Evolutionary conservation across 768 basidiomycete species (phyloP), one percentile per base, ranked within the genome.

Genomic region (Calocybe indica): DNA sequence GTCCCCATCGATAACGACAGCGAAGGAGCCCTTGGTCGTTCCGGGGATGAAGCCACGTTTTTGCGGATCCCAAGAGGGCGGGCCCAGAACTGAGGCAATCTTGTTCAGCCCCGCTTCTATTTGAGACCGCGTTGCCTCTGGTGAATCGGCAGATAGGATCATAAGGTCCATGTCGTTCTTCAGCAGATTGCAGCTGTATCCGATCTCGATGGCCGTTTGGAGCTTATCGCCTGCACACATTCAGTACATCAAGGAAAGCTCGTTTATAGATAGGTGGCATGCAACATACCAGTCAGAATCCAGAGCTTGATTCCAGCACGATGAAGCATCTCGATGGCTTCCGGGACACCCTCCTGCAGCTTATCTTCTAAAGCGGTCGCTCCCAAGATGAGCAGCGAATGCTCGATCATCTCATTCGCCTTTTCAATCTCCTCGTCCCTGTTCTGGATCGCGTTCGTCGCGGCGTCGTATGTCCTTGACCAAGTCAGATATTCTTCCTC

Each of bases 141-240:
- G 68, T 0, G 80, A 76, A 46, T 90, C 88, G 1, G 94, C 88
- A 0, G 94, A 94, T 15, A 97, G 71, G 59, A 97, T 97, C 92
- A 98, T 96, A 49, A 98, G 69, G 49, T 97, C 94, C 93, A 95
- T 97, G 50, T 88, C 83, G 59, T 74, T 83, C 68, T 95, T 94
- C 51, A 98, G 79, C 12, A 98, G 72, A 62, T 97, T 98, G 69
- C 95, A 96, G 57, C 85, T 88, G 75, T 89, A 98, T 8, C 89
- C 95, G 52, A 99, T 98, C 63, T 97, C 95, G 60, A 99, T 97
- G 10, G 95, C 95, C 1, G 95, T 99, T 64, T 98, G 94, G 1
- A 97, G 74, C 66, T 99, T 99, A 68, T 99, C 95, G 28, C 94
- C 90, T 87, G 43, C 4, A 50, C 44, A 39, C 13, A 45, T 33